Percentiles rank a stretch among this genome's conserved stretches.
These are phyloP conservation scores for Naganishia vishniacii DNA, from an alignment of 768 basidiomycete genomes.

Conservation along the genomic window DNA sequence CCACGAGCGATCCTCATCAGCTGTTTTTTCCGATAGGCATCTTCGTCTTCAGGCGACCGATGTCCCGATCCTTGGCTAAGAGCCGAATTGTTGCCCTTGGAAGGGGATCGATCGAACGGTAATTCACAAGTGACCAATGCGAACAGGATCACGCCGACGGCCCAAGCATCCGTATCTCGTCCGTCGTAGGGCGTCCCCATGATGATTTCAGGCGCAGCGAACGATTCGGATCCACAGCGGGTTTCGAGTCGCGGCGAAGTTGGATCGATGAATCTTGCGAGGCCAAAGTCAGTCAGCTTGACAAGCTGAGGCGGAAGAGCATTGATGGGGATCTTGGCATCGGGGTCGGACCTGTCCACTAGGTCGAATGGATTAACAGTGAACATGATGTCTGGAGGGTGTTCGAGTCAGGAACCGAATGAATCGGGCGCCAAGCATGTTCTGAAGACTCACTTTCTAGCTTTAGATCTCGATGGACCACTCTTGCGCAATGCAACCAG, in stretches of 20 bases:
- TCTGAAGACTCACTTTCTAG: conserved; percentile 56
- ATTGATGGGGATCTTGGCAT: conserved; percentile 34
- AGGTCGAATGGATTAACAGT: conserved; percentile 54
- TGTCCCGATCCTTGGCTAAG: conserved; percentile 18
- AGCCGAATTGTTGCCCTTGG: conserved; percentile 21
- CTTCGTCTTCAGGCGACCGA: conserved; percentile 37
- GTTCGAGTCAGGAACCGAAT: neutral
- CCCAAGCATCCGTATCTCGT: conserved; percentile 80
- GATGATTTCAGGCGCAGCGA: conserved; percentile 60
- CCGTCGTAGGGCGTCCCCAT: conserved; percentile 67
- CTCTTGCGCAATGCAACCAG: conserved; percentile 78
- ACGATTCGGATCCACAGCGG: conserved; percentile 80
- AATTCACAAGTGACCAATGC: conserved; percentile 65
- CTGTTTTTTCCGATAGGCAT: conserved; percentile 50
- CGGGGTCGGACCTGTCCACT: conserved; percentile 47
- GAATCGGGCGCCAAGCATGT: too few relatives aligned
- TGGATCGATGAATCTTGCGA: conserved; percentile 75
- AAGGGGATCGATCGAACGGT: conserved; percentile 58
- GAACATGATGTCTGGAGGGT: conserved; percentile 64
- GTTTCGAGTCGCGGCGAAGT: conserved; percentile 62
- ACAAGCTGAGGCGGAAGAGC: conserved; percentile 56
- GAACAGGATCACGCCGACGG: conserved; percentile 79
- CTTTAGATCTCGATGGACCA: conserved; percentile 89
- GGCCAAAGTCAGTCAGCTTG: conserved; percentile 82
- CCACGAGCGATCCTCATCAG: conserved; percentile 74